A percentile compares a stretch with the other conserved stretches of the same genome.
phyloP scores from a whole-genome alignment of 108 stramenopile genomes.

The Skeletonema costatum region DNA sequence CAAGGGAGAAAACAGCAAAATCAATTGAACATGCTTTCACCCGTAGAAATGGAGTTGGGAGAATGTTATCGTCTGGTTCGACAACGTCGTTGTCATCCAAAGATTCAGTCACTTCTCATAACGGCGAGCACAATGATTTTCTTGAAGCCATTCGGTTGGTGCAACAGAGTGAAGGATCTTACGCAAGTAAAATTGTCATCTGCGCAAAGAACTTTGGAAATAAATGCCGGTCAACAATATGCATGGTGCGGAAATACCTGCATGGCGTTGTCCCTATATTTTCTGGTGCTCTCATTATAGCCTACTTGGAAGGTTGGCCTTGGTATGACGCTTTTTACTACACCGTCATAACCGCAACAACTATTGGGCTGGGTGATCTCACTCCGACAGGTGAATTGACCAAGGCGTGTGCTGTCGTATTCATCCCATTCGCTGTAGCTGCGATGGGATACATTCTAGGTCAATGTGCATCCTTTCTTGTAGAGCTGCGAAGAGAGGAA shows the following conservation, averaged over 20 bases:
- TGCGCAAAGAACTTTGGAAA: not conserved
- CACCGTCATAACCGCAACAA: conserved; percentile 63
- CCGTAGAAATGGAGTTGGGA: not conserved
- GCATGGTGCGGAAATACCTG: not conserved
- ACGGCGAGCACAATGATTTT: not conserved
- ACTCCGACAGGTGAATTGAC: conserved; percentile 22
- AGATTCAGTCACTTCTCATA: not conserved
- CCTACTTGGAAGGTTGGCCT: conserved; percentile 23
- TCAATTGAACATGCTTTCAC: not conserved
- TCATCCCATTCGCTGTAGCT: conserved; percentile 67
- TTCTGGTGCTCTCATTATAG: not conserved
- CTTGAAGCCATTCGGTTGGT: not conserved
- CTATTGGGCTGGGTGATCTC: conserved; percentile 66
- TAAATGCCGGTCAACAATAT: not conserved
- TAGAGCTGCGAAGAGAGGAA: conserved; percentile 31
- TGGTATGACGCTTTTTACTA: conserved; percentile 56
- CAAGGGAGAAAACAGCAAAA: conserved; percentile 1
- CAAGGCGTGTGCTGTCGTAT: conserved; percentile 45
- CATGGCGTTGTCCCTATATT: not conserved
- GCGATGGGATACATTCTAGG: conserved; percentile 61
- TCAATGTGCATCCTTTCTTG: conserved; percentile 46
- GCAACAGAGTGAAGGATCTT: not conserved
- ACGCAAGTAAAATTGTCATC: not conserved
- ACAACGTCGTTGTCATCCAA: not conserved
- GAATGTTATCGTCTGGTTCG: not conserved